Conservation (phyloP, 352 stramenopile species). For the Pelagophyceae sp. region DNA sequence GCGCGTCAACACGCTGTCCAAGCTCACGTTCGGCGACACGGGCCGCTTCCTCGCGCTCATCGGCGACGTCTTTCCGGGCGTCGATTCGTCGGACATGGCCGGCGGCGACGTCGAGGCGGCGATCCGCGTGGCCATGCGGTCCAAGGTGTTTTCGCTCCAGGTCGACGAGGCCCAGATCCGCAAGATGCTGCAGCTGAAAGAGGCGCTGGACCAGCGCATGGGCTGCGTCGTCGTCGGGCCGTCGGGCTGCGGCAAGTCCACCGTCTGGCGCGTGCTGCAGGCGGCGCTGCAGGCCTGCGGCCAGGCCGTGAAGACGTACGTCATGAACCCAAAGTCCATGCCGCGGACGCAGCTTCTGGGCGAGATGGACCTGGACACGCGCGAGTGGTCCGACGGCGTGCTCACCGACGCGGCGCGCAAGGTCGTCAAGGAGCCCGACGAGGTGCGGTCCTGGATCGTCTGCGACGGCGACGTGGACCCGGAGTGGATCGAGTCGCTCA, state of each 20-base stretch:
- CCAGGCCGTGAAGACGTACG: slow-evolving; percentile 69
- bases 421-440: slow-evolving; percentile 73
- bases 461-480: slow-evolving; percentile 90
- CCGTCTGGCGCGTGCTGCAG: slow-evolving; percentile 82
- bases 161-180: slow-evolving; percentile 75
- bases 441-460: slow-evolving; percentile 83
- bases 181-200: slow-evolving; percentile 91
- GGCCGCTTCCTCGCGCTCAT: slow-evolving; percentile 77
- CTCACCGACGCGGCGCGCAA: slow-evolving; percentile 77
- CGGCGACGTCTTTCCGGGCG: slow-evolving; percentile 79
- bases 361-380: slow-evolving; percentile 85
- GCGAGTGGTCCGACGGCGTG: slow-evolving; percentile 88
- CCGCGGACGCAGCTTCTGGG: slow-evolving; percentile 73
- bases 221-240: slow-evolving; percentile 84
- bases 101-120: slow-evolving; percentile 71
- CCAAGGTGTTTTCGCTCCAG: slow-evolving; percentile 70
- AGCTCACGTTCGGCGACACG: slow-evolving; percentile 83
- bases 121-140: slow-evolving; percentile 74
- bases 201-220: slow-evolving; percentile 85
- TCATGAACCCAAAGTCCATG: slow-evolving; percentile 94
- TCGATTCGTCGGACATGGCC: slow-evolving; percentile 62
- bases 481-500: slow-evolving; percentile 90
- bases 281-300: slow-evolving; percentile 53
- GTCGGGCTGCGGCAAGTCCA: slow-evolving; percentile 80
- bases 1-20: slow-evolving; percentile 86